Base-by-base conservation (phyloP, 2,329 filamentous ascomycete species). In the Cryphonectria radicalis region DNA sequence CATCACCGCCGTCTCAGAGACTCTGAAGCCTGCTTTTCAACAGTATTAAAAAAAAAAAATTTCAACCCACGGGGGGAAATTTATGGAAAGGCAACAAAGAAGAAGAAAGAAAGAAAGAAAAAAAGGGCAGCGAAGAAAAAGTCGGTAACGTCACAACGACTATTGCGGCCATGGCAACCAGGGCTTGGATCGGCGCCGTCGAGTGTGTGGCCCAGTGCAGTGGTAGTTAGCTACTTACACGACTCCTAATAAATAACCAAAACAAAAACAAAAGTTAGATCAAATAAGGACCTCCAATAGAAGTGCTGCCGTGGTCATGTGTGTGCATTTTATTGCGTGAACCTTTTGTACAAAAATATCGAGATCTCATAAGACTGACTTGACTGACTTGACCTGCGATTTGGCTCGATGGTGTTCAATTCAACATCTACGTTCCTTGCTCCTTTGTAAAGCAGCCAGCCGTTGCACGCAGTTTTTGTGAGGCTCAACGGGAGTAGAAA, bases 91-190 rank as follows among this genome's bases (percentile, higher is more conserved):
- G 53, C 53, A 55, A 59, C 25, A 22, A 28, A 28, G 22, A n/a
- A 46, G 17, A 46, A 19, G 32, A 40, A 63, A 57, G 55, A 57
- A 69, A 14, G 43, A 5, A 46, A 19, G 32, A 40, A 63, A 57
- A 63, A 57, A 69, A 14, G 43, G 53, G 71, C 62, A 73, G 67
- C 53, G 68, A 65, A 50, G 22, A 64, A 69, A 69, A 69, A 72
- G 67, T 73, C 65, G 71, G 71, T 72, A 73, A 71, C 66, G 71
- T 71, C 66, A 46, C 8, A 66, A 73, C 69, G 69, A 68, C 68
- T 71, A 63, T 67, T 71, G 69, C 66, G 46, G 69, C 66, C 69
- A 59, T 43, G 63, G 62, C 53, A 60, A 71, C 55, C 43, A 46
- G 50, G 63, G 57, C 28, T 64, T 46, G 55, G 46, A n/a, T 64